A percentile compares a stretch with the other conserved stretches of the same genome.
These are phyloP conservation scores for Phyllosticta citriasiana DNA, from an alignment of 2,329 filamentous ascomycete species.

Conservation along the genomic window DNA sequence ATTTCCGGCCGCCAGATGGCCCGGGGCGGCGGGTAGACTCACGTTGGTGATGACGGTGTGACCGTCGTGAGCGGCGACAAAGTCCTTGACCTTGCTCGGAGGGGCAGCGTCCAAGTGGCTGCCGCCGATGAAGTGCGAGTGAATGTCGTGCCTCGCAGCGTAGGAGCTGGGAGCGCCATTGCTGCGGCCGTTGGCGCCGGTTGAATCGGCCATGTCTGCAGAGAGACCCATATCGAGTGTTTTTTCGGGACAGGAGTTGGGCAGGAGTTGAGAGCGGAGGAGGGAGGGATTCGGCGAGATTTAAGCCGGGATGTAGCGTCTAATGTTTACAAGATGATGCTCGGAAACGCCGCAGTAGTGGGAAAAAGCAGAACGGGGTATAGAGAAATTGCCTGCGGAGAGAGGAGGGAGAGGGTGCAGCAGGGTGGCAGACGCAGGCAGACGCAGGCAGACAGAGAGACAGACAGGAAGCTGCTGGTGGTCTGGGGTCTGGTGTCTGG, in stretches of 20 bases:
- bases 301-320: not conserved
- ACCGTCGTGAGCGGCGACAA: slow-evolving; percentile 78
- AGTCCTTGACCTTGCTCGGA: slow-evolving; percentile 87
- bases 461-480: not conserved
- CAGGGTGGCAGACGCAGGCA: not conserved
- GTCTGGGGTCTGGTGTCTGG: not conserved
- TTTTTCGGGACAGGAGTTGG: not conserved
- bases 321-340: not conserved
- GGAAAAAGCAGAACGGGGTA: not conserved
- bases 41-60: slow-evolving; percentile 99
- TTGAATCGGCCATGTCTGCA: slow-evolving; percentile 1
- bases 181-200: slow-evolving; percentile 18
- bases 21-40: slow-evolving; percentile 31
- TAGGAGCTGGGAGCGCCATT: slow-evolving; percentile 55
- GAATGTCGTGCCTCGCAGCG: slow-evolving; percentile 70
- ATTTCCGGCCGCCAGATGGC: not conserved
- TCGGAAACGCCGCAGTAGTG: not conserved
- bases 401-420: not conserved
- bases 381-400: not conserved
- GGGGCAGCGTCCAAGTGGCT: slow-evolving; percentile 76
- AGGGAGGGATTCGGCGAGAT: not conserved
- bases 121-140: slow-evolving; percentile 93
- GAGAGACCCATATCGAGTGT: slow-evolving; percentile 2
- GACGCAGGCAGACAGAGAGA: too few relatives aligned
- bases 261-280: not conserved